Conservation (phyloP, 1,284 basidiomycete species). For the Rhodotorula sp. region DNA sequence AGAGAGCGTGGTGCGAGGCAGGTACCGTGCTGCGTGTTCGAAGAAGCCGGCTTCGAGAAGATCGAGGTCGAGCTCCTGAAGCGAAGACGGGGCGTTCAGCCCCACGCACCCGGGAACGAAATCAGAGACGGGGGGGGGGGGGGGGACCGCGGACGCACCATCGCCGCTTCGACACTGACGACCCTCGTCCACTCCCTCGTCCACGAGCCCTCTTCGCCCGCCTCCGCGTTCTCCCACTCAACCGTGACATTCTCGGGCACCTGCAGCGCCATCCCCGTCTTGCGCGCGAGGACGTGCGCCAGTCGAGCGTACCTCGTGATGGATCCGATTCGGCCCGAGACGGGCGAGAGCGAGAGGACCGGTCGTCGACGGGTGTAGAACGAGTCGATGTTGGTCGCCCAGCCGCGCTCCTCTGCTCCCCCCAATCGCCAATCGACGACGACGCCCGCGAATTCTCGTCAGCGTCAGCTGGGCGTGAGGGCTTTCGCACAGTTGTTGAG, state of each 20-base stretch:
- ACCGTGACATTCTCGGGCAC: background rate
- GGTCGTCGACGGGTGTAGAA: constrained; percentile 9
- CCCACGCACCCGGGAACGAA: no score
- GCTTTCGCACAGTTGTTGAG: no score
- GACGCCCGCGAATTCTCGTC: no score
- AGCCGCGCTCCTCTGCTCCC: constrained; percentile 13
- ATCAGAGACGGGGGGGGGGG: no score
- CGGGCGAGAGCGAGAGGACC: background rate
- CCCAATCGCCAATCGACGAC: no score
- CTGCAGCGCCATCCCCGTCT: background rate
- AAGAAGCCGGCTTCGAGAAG: constrained; percentile 14
- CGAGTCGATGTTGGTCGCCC: constrained; percentile 5
- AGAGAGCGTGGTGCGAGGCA: background rate
- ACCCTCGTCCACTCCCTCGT: constrained; percentile 1
- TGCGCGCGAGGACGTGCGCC: background rate
- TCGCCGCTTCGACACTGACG: background rate
- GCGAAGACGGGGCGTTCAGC: no score
- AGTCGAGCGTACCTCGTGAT: background rate
- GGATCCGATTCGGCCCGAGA: background rate
- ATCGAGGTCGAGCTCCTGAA: constrained; percentile 5
- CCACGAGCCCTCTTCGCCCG: background rate
- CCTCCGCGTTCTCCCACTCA: background rate
- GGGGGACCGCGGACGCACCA: background rate
- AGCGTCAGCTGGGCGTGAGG: no score
- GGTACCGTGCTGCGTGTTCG: constrained; percentile 1